These are phyloP conservation scores for Fistulina hepatica DNA, from an alignment of 1,284 basidiomycete species.

Conservation along the genomic window DNA sequence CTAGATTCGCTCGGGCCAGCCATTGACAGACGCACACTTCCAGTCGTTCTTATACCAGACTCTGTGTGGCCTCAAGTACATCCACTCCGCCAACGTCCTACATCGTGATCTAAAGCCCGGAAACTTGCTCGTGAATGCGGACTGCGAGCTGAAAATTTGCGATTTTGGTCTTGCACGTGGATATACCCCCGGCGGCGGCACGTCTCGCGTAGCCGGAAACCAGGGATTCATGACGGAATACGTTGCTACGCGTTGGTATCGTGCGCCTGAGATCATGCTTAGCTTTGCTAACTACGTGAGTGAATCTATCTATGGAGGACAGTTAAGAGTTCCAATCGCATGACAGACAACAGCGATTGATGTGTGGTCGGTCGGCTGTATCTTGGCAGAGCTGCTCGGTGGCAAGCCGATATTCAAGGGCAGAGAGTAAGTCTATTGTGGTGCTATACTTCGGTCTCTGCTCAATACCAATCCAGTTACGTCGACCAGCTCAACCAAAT, in stretches of 20 bases:
- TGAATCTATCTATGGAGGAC: conserved; percentile 9
- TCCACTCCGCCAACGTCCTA: conserved; percentile 96
- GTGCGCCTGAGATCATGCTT: conserved; percentile 96
- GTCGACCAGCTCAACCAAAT: conserved; percentile 99
- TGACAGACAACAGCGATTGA: conserved; percentile 76
- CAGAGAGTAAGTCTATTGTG: conserved; percentile 60
- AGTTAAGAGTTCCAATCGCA: conserved; percentile 1
- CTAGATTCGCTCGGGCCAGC: conserved; percentile 94
- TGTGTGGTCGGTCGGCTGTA: conserved; percentile 98
- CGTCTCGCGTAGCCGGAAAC: conserved; percentile 60
- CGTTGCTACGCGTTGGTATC: conserved; percentile 95
- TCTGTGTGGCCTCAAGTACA: conserved; percentile 96
- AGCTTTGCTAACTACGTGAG: conserved; percentile 91
- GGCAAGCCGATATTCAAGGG: conserved; percentile 99
- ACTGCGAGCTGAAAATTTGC: conserved; percentile 97
- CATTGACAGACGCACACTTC: conserved; percentile 97
- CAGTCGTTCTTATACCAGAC: conserved; percentile 99
- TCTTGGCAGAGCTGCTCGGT: conserved; percentile 91
- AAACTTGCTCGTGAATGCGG: conserved; percentile 94
- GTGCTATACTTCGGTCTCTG: conserved; percentile 2
- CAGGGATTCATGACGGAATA: conserved; percentile 99
- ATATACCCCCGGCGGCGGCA: conserved; percentile 73
- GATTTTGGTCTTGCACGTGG: conserved; percentile 97
- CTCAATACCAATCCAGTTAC: conserved; percentile 41
- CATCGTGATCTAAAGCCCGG: conserved; percentile 98